Conservation (phyloP, 331 rosid genomes). For the Malus hybrid region DNA sequence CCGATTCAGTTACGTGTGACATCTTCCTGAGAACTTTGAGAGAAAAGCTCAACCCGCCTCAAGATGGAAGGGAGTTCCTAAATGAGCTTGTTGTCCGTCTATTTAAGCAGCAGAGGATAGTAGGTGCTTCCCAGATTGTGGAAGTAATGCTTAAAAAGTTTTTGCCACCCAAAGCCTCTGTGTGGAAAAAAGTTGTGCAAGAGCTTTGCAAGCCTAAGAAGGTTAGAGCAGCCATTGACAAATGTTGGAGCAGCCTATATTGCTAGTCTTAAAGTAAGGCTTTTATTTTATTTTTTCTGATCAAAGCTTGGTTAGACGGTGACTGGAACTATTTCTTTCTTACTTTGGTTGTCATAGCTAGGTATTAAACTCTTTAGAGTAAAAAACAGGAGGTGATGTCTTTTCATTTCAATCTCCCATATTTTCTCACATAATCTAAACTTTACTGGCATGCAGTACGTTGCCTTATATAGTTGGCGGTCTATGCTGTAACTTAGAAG, state of each 20-base stretch:
- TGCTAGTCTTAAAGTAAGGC: slow-evolving; percentile 28
- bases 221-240: slow-evolving; percentile 33
- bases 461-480: background rate
- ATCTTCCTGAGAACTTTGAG: slow-evolving; percentile 63
- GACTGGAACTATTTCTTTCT: background rate
- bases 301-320: slow-evolving; percentile 4
- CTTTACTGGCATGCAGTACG: background rate
- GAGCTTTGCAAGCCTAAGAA: slow-evolving; percentile 57
- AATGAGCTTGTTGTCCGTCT: slow-evolving; percentile 78
- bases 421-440: background rate
- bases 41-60: slow-evolving; percentile 60
- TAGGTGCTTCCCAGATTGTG: slow-evolving; percentile 54
- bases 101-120: slow-evolving; percentile 47
- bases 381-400: background rate
- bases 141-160: slow-evolving; percentile 62
- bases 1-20: slow-evolving; percentile 63
- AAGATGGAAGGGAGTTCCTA: slow-evolving; percentile 79
- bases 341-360: background rate
- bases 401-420: background rate
- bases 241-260: slow-evolving; percentile 57
- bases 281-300: background rate
- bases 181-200: slow-evolving; percentile 65
- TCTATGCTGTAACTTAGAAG: background rate
- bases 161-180: slow-evolving; percentile 61
- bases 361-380: background rate